phyloP scores from a whole-genome alignment of 139 green algal species.

The Picochlorum costavermella region DNA sequence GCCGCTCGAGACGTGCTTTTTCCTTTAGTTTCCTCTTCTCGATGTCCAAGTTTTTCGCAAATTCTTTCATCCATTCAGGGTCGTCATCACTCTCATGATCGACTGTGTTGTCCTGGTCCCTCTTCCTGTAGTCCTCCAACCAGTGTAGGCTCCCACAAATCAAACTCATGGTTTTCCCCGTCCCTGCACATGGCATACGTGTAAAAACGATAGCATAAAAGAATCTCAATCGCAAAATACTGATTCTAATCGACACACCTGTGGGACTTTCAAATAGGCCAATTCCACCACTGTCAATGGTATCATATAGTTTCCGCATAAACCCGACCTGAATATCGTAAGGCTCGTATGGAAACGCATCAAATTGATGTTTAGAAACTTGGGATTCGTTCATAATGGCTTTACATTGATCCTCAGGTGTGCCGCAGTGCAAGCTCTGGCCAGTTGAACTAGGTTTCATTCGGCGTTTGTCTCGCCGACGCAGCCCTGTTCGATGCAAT shows the following conservation, averaged over 20 bases:
- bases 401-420: too few species aligned
- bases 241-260: slow-evolving; percentile 17
- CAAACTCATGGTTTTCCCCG: slow-evolving; percentile 88
- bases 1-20: neutral
- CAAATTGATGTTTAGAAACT: neutral
- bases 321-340: slow-evolving; percentile 82
- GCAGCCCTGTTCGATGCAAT: too few species aligned
- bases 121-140: slow-evolving; percentile 47
- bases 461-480: too few species aligned
- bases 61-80: slow-evolving; percentile 52
- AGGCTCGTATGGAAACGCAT: slow-evolving; percentile 71
- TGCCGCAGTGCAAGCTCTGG: too few species aligned
- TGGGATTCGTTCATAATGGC: too few species aligned
- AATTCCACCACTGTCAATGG: slow-evolving; percentile 51
- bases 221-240: slow-evolving; percentile 14
- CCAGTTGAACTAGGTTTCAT: too few species aligned
- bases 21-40: slow-evolving; percentile 9
- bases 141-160: slow-evolving; percentile 78
- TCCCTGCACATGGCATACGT: slow-evolving; percentile 27
- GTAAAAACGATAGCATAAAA: slow-evolving; percentile 20
- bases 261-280: slow-evolving; percentile 89
- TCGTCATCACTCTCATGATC: slow-evolving; percentile 19
- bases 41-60: slow-evolving; percentile 2
- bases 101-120: slow-evolving; percentile 3
- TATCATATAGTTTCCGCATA: slow-evolving; percentile 68